phyloP scores from a whole-genome alignment of 192 early-diverging fungal genomes.

The Backusella psychrophila region DNA sequence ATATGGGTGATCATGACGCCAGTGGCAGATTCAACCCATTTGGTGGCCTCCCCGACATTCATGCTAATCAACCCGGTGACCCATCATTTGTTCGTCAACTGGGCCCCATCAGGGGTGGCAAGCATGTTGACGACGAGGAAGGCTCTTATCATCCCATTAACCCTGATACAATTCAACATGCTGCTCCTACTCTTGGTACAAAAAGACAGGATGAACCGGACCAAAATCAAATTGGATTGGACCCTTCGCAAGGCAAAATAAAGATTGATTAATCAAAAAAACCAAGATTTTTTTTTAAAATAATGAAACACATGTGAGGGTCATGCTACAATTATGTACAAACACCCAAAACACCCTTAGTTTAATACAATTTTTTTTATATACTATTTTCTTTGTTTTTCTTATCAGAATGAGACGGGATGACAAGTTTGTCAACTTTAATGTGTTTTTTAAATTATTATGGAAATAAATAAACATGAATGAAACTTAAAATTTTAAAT shows the following conservation, averaged over 20 bases:
- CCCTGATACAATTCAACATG: background rate
- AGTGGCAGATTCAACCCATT: background rate
- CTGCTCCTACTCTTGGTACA: constrained; percentile 4
- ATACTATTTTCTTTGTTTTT: background rate
- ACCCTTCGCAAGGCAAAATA: constrained; percentile 1
- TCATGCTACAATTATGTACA: background rate
- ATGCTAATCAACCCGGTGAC: background rate
- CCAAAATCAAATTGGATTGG: background rate
- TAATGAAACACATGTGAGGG: background rate
- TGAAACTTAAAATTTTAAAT: background rate
- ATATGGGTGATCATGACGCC: background rate
- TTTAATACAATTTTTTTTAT: background rate
- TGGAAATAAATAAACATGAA: constrained; percentile 2
- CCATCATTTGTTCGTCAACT: background rate
- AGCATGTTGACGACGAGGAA: background rate
- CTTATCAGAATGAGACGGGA: background rate
- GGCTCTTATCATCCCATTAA: background rate
- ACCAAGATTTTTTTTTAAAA: background rate
- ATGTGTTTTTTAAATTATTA: background rate
- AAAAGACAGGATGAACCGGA: background rate
- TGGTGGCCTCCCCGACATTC: background rate
- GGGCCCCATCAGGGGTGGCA: background rate
- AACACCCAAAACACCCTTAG: background rate
- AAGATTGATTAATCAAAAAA: background rate
- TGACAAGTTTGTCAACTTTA: background rate